These are phyloP conservation scores for Setaria italica DNA, from an alignment of 202 grass and related monocot species.

Conservation along the genomic window DNA sequence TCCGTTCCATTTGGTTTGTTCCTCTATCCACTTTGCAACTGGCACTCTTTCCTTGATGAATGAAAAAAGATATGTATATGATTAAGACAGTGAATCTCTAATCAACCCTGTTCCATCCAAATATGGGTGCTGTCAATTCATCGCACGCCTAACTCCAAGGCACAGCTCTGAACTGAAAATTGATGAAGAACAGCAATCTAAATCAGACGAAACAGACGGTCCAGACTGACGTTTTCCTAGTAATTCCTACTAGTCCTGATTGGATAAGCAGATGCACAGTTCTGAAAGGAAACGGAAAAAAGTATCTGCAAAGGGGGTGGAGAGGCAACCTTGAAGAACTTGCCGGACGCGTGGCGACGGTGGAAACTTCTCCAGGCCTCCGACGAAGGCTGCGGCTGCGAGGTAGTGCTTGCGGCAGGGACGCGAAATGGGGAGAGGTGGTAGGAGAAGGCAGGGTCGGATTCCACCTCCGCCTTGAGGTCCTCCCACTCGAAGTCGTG, in stretches of 20 bases:
- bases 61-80: not conserved
- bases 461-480: slow-evolving; percentile 68
- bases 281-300: not conserved
- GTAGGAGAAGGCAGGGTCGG: slow-evolving; percentile 62
- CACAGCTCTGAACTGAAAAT: not conserved
- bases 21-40: not conserved
- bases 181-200: not conserved
- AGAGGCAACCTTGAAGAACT: slow-evolving; percentile 78
- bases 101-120: not conserved
- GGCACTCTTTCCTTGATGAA: not conserved
- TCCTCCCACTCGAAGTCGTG: slow-evolving; percentile 89
- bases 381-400: slow-evolving; percentile 37
- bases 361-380: slow-evolving; percentile 94
- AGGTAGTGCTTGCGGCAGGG: slow-evolving; percentile 10
- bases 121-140: not conserved
- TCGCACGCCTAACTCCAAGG: not conserved
- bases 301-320: not conserved
- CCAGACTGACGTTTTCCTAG: not conserved
- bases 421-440: slow-evolving; percentile 56
- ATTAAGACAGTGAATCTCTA: not conserved
- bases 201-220: not conserved
- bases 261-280: not conserved
- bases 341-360: slow-evolving; percentile 72
- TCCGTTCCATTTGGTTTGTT: slow-evolving; percentile 1
- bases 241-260: not conserved